Evolutionary conservation across 306 rosid genomes (phyloP), one percentile per base, ranked within the genome.

Genomic region (Vachellia pachyceras): DNA sequence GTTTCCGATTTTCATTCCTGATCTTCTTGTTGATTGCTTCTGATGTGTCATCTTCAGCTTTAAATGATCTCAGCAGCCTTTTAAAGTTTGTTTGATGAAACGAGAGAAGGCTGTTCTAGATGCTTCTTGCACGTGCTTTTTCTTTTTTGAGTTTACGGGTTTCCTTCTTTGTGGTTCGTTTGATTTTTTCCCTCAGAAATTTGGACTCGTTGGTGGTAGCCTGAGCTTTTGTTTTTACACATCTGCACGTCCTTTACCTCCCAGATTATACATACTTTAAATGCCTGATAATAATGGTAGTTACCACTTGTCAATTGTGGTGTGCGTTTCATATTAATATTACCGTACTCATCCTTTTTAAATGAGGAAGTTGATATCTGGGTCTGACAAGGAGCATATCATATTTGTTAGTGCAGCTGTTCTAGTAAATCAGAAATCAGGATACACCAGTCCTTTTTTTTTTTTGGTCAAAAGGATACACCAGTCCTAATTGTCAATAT

Each of bases 31-130:
- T 14, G 69, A 66, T 82, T 61, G 67, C 50, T 80, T 83, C 73
- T 82, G 89, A 78, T 83, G 77, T 40, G 76, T 66, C 72, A 55
- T 84, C n/a, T n/a, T n/a, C n/a, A n/a, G n/a, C n/a, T n/a, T n/a
- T n/a, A n/a, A n/a, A n/a, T n/a, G n/a, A n/a, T n/a, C n/a, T n/a
- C n/a, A n/a, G n/a, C n/a, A n/a, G n/a, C n/a, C n/a, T n/a, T n/a
- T n/a, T n/a, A n/a, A n/a, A n/a, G n/a, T n/a, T n/a, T n/a, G n/a
- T n/a, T n/a, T n/a, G n/a, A n/a, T n/a, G n/a, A n/a, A n/a, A n/a
- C n/a, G n/a, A n/a, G n/a, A n/a, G n/a, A n/a, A n/a, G n/a, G n/a
- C n/a, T n/a, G n/a, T n/a, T n/a, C n/a, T n/a, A n/a, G n/a, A n/a
- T n/a, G n/a, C n/a, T n/a, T n/a, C n/a, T n/a, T n/a, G n/a, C n/a